phyloP scores from a whole-genome alignment of 805 yeast genomes.

The Lachancea fermentati region DNA sequence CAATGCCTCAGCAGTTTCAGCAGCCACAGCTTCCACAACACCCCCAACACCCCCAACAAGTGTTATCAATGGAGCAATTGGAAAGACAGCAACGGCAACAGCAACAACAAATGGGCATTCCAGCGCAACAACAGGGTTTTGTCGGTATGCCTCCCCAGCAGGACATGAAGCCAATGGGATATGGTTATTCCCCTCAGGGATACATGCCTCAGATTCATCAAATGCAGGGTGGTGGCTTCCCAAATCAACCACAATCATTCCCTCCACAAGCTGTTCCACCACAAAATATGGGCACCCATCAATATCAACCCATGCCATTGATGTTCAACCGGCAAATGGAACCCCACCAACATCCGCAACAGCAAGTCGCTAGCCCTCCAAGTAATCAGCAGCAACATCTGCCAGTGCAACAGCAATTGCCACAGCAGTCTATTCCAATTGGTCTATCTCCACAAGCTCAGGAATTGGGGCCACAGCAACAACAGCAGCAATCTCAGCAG shows the following conservation, averaged over 20 bases:
- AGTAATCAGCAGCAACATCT: slow-evolving; percentile 7
- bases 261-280: slow-evolving; percentile 17
- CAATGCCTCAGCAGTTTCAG: slow-evolving; percentile 26
- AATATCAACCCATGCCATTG: slow-evolving; percentile 19
- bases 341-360: slow-evolving; percentile 22
- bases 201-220: slow-evolving; percentile 28
- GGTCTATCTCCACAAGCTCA: not conserved
- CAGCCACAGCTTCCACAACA: slow-evolving; percentile 11
- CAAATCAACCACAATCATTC: slow-evolving; percentile 8
- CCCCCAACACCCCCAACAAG: slow-evolving; percentile 23
- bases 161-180: slow-evolving; percentile 20
- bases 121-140: slow-evolving; percentile 24
- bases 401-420: slow-evolving; percentile 17
- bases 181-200: slow-evolving; percentile 24
- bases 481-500: slow-evolving; percentile 26
- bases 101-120: slow-evolving; percentile 28
- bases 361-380: slow-evolving; percentile 3
- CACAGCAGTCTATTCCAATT: not conserved
- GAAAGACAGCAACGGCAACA: slow-evolving; percentile 49
- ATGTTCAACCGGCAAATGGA: slow-evolving; percentile 6
- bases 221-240: slow-evolving; percentile 1
- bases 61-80: slow-evolving; percentile 73
- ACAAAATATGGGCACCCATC: slow-evolving; percentile 30
- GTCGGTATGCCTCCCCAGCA: slow-evolving; percentile 19
- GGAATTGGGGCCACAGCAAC: slow-evolving; percentile 10